Evolutionary conservation across 768 basidiomycete genomes (phyloP).

Genomic region (Calocybe gangraenosa): DNA sequence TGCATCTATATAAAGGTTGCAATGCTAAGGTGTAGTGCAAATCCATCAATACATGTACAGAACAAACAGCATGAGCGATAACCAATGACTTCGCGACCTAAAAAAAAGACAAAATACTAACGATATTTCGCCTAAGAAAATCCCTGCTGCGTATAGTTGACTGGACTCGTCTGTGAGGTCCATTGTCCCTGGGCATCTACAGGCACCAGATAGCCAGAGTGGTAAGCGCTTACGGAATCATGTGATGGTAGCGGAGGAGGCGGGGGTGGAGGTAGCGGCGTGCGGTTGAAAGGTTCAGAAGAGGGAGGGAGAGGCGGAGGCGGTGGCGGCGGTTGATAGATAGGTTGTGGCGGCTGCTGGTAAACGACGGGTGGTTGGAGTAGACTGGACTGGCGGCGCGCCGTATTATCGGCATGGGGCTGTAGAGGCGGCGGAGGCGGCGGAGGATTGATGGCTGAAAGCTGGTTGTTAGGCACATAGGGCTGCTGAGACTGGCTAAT

Average conservation of each 20-base stretch:
- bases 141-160: conserved; percentile 26
- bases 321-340: conserved; percentile 29
- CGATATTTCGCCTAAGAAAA: conserved; percentile 11
- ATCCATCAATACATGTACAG: conserved; percentile 3
- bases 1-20: conserved; percentile 11
- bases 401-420: conserved; percentile 23
- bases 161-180: conserved; percentile 20
- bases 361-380: conserved; percentile 46
- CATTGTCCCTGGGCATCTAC: conserved; percentile 33
- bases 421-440: conserved; percentile 28
- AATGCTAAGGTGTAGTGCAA: conserved; percentile 2
- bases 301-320: conserved; percentile 29
- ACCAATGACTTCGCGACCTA: background rate
- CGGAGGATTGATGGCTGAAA: conserved; percentile 21
- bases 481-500: conserved; percentile 17
- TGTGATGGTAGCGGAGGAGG: conserved; percentile 21
- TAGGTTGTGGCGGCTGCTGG: conserved; percentile 25
- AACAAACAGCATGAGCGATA: background rate
- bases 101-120: background rate
- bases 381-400: conserved; percentile 43
- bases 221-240: conserved; percentile 20
- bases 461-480: conserved; percentile 12
- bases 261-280: conserved; percentile 34
- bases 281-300: conserved; percentile 23
- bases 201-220: conserved; percentile 33